phyloP scores from a whole-genome alignment of 129 eudicot species.

The Saposhnikovia divaricata region DNA sequence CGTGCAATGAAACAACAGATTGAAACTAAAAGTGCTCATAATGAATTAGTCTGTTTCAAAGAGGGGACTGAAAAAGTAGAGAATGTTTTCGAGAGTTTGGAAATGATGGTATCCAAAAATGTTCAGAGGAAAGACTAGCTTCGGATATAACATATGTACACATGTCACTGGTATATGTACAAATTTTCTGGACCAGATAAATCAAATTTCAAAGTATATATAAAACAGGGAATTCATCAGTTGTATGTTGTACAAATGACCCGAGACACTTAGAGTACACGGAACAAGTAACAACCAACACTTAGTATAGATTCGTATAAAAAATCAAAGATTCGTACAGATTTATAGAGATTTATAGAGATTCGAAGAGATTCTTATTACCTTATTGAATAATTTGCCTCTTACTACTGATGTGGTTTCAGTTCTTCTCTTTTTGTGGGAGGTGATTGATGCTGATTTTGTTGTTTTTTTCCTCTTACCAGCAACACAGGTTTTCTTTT shows the following conservation, averaged over 20 bases:
- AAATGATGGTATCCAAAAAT: constrained; percentile 31
- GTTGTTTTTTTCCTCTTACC: too few relatives aligned
- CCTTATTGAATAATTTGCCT: too few relatives aligned
- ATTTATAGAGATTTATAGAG: too few relatives aligned
- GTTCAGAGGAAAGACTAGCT: constrained; percentile 19
- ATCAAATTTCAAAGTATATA: background rate
- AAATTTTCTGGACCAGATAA: background rate
- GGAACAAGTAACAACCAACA: too few relatives aligned
- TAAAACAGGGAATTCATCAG: background rate
- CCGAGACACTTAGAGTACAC: too few relatives aligned
- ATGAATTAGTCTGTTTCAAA: constrained; percentile 34
- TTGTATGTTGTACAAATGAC: background rate
- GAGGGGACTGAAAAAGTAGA: constrained; percentile 53
- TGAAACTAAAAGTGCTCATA: constrained; percentile 10
- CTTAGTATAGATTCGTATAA: too few relatives aligned
- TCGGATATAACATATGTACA: background rate
- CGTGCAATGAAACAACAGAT: constrained; percentile 33
- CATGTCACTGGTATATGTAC: background rate
- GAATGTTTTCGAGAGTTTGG: constrained; percentile 44
- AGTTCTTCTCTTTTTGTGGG: too few relatives aligned
- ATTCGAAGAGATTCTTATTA: too few relatives aligned
- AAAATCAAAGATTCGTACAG: too few relatives aligned
- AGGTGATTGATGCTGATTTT: too few relatives aligned
- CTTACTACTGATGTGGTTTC: too few relatives aligned
- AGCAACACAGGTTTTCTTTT: too few relatives aligned